Conservation (phyloP, 2,329 filamentous ascomycete genomes). For the Neofusicoccum parvum region DNA sequence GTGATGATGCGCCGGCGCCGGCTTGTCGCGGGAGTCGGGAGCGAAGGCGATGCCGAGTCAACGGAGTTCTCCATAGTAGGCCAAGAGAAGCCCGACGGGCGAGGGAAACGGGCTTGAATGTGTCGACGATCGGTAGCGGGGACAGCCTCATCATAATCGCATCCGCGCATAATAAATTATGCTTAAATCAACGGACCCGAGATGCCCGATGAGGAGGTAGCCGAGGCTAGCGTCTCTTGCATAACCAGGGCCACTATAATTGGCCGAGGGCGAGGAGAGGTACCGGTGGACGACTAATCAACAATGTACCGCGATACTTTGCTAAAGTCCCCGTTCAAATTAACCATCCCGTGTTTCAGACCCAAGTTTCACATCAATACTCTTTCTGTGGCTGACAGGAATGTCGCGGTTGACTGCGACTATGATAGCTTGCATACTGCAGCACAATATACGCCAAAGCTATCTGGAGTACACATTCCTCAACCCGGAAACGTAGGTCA, state of each 20-base stretch:
- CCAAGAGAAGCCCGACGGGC: too few relatives aligned
- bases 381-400: too few relatives aligned
- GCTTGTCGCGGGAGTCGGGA: not conserved
- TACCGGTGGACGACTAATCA: not conserved
- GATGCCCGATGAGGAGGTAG: not conserved
- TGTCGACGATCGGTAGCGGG: not conserved
- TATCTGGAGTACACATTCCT: too few relatives aligned
- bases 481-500: too few relatives aligned
- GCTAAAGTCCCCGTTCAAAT: too few relatives aligned
- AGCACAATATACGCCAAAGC: too few relatives aligned
- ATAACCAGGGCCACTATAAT: not conserved
- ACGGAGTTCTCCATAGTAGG: not conserved
- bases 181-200: not conserved
- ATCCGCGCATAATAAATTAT: not conserved
- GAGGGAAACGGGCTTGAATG: not conserved
- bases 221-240: not conserved
- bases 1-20: constrained; percentile 27
- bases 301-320: not conserved
- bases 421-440: too few relatives aligned
- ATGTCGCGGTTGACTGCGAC: too few relatives aligned
- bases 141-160: not conserved
- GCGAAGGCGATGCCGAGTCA: not conserved
- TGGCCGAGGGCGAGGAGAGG: not conserved
- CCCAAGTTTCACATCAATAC: too few relatives aligned
- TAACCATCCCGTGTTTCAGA: too few relatives aligned